A percentile compares a stretch with the other conserved stretches of the same genome.
phyloP scores from a whole-genome alignment of 257 asterid genomes.

The Scutellaria galericulata region DNA sequence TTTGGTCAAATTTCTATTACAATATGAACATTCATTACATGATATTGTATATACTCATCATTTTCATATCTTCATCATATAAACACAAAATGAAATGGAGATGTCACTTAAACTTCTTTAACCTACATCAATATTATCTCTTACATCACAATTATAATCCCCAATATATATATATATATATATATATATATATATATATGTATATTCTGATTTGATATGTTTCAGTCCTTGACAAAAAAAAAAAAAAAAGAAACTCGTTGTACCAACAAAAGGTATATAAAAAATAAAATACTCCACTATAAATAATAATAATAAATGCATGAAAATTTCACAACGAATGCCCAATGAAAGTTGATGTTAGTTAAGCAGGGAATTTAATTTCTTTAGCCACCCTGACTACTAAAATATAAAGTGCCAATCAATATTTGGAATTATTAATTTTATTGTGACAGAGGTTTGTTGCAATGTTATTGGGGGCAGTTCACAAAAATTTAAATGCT shows the following conservation, averaged over 20 bases:
- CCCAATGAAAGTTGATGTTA: slow-evolving; percentile 19
- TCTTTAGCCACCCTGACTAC: slow-evolving; percentile 31
- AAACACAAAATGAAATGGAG: no score
- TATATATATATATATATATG: no score
- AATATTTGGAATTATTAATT: slow-evolving; percentile 35
- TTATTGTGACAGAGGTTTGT: slow-evolving; percentile 40
- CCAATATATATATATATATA: no score
- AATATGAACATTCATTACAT: no score
- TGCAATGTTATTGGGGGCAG: slow-evolving; percentile 38
- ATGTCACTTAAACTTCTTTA: no score
- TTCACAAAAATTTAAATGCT: slow-evolving; percentile 34
- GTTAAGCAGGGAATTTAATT: slow-evolving; percentile 27
- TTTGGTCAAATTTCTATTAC: no score
- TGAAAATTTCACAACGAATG: not conserved
- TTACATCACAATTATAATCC: no score
- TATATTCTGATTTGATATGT: no score
- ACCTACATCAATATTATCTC: no score
- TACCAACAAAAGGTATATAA: not conserved
- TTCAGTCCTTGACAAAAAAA: not conserved
- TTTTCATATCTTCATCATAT: no score
- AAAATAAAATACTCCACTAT: not conserved
- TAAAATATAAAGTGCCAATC: slow-evolving; percentile 23
- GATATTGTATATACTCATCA: no score
- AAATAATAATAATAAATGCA: slow-evolving; percentile 16
- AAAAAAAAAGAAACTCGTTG: not conserved